Evolutionary conservation across 1,139 yeast genomes (phyloP).

Genomic region (Barnettozyma hawaiiensis): DNA sequence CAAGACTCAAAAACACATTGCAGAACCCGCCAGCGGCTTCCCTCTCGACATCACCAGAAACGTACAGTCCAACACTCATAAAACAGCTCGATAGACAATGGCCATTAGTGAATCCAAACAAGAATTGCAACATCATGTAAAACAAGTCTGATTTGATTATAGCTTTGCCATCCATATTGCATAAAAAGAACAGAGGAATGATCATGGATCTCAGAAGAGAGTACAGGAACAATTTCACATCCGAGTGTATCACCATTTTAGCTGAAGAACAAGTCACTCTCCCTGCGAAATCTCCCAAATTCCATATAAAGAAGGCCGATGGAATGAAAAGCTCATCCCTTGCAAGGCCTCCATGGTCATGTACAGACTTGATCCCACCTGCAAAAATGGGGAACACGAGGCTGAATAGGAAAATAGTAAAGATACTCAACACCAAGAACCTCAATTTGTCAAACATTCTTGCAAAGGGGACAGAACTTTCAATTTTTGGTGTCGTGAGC

Average conservation of each 20-base stretch:
- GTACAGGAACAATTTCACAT: conserved; percentile 41
- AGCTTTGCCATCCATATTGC: conserved; percentile 39
- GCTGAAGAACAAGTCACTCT: conserved; percentile 58
- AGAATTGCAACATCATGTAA: conserved; percentile 63
- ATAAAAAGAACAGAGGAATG: conserved; percentile 61
- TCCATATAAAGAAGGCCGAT: conserved; percentile 77
- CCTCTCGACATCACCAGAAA: conserved; percentile 52
- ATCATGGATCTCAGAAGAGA: conserved; percentile 50
- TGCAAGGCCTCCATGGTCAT: conserved; percentile 27
- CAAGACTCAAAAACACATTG: conserved; percentile 66
- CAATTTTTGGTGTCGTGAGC: conserved; percentile 3
- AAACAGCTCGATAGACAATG: conserved; percentile 66
- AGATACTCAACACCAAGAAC: conserved; percentile 62
- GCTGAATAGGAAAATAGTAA: conserved; percentile 70
- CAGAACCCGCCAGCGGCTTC: conserved; percentile 96
- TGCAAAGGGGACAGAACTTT: conserved; percentile 28
- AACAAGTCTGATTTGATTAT: conserved; percentile 55
- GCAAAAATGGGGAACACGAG: conserved; percentile 90
- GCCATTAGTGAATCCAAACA: conserved; percentile 85
- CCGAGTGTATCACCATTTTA: conserved; percentile 38
- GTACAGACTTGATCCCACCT: conserved; percentile 53
- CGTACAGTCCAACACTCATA: conserved; percentile 65
- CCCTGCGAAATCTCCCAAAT: conserved; percentile 79
- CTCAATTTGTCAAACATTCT: conserved; percentile 43
- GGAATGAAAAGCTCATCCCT: conserved; percentile 57